Evolutionary conservation across 495 filamentous ascomycete species (phyloP), one percentile per base, ranked within the genome.

Genomic region (Talaromyces borbonicus): DNA sequence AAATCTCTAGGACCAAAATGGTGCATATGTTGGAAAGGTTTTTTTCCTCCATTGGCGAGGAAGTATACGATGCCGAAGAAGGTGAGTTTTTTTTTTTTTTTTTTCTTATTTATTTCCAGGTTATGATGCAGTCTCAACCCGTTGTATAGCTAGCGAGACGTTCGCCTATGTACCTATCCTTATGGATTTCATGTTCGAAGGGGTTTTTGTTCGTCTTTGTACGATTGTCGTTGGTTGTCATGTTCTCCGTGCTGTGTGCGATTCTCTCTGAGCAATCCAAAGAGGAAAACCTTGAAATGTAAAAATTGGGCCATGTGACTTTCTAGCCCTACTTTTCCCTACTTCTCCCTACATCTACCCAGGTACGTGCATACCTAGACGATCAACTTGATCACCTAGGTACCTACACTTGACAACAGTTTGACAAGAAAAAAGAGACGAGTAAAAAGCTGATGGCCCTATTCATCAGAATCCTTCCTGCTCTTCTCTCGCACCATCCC

Each of bases 401-500:
- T n/a, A n/a, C n/a, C n/a, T n/a, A n/a, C n/a, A n/a, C n/a, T n/a
- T n/a, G n/a, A n/a, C n/a, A n/a, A n/a, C n/a, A n/a, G n/a, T n/a
- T n/a, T n/a, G n/a, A n/a, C n/a, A n/a, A n/a, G n/a, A n/a, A n/a
- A n/a, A n/a, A n/a, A n/a, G 26, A 29, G 11, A 6, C 26, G 15
- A 12, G 20, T 24, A 16, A 19, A 5, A 11, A 9, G 42, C 29
- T 36, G 38, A 48, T 15, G 11, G 9, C 19, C 25, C 24, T 27
- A 18, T 0, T 25, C 14, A 30, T 9, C 20, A 95, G 90, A 97
- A 68, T 81, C 85, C 29, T 94, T 92, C 56, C 63, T 86, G 23
- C 73, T 95, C 41, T 95, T 93, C 71, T 79, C 86, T 11, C 80
- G 85, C 52, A 57, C 75, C 14, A 74, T 88, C 38, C 79, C 84